Evolutionary conservation across 164 flowering plant genomes (phyloP), one percentile per base, ranked within the genome.

Genomic region (Echeveria elegans): DNA sequence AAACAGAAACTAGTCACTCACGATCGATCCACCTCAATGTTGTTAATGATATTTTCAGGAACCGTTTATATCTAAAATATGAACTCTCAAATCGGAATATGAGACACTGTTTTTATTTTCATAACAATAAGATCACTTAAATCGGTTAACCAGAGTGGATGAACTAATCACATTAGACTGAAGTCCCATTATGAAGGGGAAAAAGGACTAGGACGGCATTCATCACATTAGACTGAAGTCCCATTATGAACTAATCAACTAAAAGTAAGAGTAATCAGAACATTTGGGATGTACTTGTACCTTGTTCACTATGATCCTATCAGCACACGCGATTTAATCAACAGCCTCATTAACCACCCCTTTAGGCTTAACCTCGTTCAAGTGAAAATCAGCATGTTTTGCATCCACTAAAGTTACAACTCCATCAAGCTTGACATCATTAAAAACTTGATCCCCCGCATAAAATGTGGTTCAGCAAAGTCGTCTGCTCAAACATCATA

Each of bases 321-420:
- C 97, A 36, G 97, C 97, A 79, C 88, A 90, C 30, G 92, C 97
- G 78, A 90, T 90, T 75, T 90, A 95, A 71, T 90, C 97, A 12
- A 90, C 75, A 45, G 99, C 99, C 80, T 94, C 99, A 82, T 94
- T 94, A 66, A 91, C 97, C 1, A 89, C 77, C 56, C 99, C 99
- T 73, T 94, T 68, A 29, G 97, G 96, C 78, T 94, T 94, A 62
- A 86, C 83, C 74, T 91, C 96, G 73, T 94, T 92, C 67, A 94
- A 72, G 73, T 87, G 97, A 63, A 88, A 72, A 58, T 34, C 65
- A 50, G 76, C 97, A 85, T 91, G 96, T 68, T 94, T 94, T 58
- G 97, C 92, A 83, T 94, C 99, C 64, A 94, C 97, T 73, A 94
- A 80, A 11, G 99, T 94, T 63, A 94, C 96, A 71, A 94, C 99